Evolutionary conservation across 495 filamentous ascomycete species (phyloP).

Genomic region (Xylona heveae): DNA sequence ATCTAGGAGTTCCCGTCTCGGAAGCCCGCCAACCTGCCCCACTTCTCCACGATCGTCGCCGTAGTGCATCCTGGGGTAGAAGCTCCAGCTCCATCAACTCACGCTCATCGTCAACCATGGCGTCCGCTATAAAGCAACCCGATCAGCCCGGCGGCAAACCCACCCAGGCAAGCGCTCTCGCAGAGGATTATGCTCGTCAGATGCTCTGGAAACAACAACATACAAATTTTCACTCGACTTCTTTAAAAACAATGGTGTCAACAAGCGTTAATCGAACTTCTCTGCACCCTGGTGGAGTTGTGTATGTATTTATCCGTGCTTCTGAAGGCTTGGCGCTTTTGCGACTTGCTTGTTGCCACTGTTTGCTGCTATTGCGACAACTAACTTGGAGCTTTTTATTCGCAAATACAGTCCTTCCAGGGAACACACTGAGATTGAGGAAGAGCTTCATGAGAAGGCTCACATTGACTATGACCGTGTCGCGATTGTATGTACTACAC

Average conservation of each 20-base stretch:
- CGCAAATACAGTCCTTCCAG: slow-evolving; percentile 1
- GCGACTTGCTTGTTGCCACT: background rate
- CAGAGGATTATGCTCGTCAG: slow-evolving; percentile 4
- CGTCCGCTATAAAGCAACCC: too few species aligned
- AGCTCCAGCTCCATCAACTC: too few species aligned
- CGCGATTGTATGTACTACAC: slow-evolving; percentile 50
- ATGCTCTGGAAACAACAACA: background rate
- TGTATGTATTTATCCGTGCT: slow-evolving; percentile 2
- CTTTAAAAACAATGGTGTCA: background rate
- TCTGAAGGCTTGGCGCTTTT: background rate
- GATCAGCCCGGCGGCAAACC: too few species aligned
- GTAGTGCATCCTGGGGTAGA: too few species aligned
- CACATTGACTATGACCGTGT: slow-evolving; percentile 99
- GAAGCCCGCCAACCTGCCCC: too few species aligned
- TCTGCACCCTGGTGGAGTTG: slow-evolving; percentile 6
- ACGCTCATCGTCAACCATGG: too few species aligned
- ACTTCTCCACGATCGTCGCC: too few species aligned
- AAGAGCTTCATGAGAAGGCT: slow-evolving; percentile 84
- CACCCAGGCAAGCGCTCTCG: slow-evolving; percentile 2
- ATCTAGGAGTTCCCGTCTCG: too few species aligned
- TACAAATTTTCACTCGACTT: slow-evolving; percentile 2
- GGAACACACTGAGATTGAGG: slow-evolving; percentile 10
- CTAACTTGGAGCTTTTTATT: background rate
- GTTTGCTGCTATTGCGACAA: too few species aligned
- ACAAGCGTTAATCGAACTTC: slow-evolving; percentile 5